These are phyloP conservation scores for Zelonia costaricensis DNA, from an alignment of 208 protist species.

Conservation along the genomic window DNA sequence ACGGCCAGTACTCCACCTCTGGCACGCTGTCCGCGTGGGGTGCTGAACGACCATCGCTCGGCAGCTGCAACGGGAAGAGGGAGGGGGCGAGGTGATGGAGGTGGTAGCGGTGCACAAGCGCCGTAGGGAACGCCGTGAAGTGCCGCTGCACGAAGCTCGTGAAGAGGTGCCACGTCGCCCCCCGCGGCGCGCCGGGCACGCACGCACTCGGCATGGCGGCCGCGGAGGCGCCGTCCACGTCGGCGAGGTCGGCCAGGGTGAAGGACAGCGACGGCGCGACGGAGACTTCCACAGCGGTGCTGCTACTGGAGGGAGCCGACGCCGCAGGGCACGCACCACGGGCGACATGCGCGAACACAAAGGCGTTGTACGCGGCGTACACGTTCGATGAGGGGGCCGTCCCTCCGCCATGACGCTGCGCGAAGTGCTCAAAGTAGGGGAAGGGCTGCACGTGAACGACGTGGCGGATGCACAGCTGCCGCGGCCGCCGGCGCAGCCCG, in stretches of 20 bases:
- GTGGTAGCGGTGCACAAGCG: conserved; percentile 82
- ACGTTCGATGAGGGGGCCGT: background rate
- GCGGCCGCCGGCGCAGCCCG: conserved; percentile 5
- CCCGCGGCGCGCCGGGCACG: background rate
- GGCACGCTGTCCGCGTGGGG: no score
- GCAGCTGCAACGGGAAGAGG: conserved; percentile 51
- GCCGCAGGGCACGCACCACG: background rate
- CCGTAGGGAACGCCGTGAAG: conserved; percentile 83
- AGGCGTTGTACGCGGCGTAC: conserved; percentile 8
- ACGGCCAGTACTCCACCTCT: conserved; percentile 48
- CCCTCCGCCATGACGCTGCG: background rate
- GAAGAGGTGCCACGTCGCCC: conserved; percentile 65
- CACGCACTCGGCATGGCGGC: background rate
- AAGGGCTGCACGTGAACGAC: conserved; percentile 48
- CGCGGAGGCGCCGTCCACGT: background rate
- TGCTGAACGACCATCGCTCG: background rate
- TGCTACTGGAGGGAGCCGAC: background rate
- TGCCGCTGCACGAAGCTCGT: conserved; percentile 39
- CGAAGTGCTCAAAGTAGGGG: conserved; percentile 36
- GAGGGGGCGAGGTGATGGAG: conserved; percentile 57
- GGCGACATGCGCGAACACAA: conserved; percentile 2
- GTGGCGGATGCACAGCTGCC: conserved; percentile 39
- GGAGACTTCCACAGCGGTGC: conserved; percentile 5
- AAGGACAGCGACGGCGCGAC: conserved; percentile 29
- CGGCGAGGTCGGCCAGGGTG: conserved; percentile 14